phyloP scores from a whole-genome alignment of 371 early-diverging fungal genomes.

The Rhizopus stolonifer region DNA sequence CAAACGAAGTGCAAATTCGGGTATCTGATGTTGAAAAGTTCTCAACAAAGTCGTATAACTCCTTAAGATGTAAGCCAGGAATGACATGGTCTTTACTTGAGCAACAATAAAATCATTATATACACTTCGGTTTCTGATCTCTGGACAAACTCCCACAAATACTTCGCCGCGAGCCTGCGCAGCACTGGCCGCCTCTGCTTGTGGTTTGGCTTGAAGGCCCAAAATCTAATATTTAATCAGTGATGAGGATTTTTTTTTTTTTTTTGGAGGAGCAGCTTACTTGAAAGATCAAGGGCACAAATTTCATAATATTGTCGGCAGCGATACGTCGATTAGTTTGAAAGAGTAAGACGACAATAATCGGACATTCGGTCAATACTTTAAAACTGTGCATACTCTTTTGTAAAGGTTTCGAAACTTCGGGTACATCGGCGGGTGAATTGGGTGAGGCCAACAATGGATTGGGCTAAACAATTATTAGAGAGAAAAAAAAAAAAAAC shows the following conservation, averaged over 20 bases:
- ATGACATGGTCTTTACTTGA: conserved; percentile 95
- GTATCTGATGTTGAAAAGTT: conserved; percentile 80
- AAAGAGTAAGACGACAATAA: conserved; percentile 94
- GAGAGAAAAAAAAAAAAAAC: conserved; percentile 38
- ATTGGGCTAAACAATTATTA: conserved; percentile 37
- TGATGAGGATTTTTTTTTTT: no score
- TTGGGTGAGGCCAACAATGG: conserved; percentile 63
- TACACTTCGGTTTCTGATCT: conserved; percentile 68
- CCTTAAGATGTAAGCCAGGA: conserved; percentile 91
- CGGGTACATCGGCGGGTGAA: conserved; percentile 73
- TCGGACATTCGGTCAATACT: conserved; percentile 95
- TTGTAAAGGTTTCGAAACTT: conserved; percentile 67
- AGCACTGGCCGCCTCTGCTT: conserved; percentile 68
- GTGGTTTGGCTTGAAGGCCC: conserved; percentile 75
- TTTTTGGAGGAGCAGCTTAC: conserved; percentile 53
- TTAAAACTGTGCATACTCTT: conserved; percentile 90
- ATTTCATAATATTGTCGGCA: conserved; percentile 73
- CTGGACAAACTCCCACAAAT: conserved; percentile 81
- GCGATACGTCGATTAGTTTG: conserved; percentile 84
- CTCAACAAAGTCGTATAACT: conserved; percentile 70
- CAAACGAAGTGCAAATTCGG: conserved; percentile 84
- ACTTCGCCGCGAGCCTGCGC: conserved; percentile 68
- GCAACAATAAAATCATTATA: conserved; percentile 85
- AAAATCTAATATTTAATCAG: no score
- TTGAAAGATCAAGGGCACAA: conserved; percentile 88